phyloP scores from a whole-genome alignment of 192 early-diverging fungal genomes.

The Powellomyces hirtus region DNA sequence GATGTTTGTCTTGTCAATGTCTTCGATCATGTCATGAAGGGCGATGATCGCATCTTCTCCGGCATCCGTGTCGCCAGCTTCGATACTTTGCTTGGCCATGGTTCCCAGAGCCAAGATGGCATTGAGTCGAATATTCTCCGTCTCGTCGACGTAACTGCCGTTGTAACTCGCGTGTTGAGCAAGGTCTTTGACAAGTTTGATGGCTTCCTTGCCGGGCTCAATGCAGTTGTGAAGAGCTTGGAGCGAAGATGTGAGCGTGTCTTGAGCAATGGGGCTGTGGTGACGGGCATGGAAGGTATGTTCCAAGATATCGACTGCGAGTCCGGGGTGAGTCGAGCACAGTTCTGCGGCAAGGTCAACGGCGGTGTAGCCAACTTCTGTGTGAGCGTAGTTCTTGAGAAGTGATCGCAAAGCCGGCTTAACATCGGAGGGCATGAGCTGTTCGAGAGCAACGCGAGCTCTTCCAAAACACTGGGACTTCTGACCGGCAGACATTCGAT shows the following conservation, averaged over 20 bases:
- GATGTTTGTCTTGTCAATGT: neutral
- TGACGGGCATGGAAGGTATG: neutral
- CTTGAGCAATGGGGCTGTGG: neutral
- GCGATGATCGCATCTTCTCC: neutral
- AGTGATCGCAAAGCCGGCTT: neutral
- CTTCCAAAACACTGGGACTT: slow-evolving; percentile 2
- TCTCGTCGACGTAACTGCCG: neutral
- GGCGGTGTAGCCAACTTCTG: neutral
- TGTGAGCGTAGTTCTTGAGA: neutral
- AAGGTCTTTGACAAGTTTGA: neutral
- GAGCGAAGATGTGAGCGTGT: neutral
- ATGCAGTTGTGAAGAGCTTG: neutral
- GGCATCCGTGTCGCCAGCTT: neutral
- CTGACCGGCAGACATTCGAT: neutral
- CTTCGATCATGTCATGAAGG: neutral
- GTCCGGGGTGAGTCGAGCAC: neutral
- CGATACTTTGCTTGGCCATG: neutral
- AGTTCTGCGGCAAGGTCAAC: slow-evolving; percentile 6
- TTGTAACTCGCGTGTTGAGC: neutral
- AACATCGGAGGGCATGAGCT: neutral
- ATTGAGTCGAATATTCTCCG: neutral
- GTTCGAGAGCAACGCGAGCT: neutral
- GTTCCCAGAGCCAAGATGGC: neutral
- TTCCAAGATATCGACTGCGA: neutral
- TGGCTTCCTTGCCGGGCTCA: neutral